These are phyloP conservation scores for Populus hybrid DNA, from an alignment of 441 rosid genomes.

Conservation along the genomic window DNA sequence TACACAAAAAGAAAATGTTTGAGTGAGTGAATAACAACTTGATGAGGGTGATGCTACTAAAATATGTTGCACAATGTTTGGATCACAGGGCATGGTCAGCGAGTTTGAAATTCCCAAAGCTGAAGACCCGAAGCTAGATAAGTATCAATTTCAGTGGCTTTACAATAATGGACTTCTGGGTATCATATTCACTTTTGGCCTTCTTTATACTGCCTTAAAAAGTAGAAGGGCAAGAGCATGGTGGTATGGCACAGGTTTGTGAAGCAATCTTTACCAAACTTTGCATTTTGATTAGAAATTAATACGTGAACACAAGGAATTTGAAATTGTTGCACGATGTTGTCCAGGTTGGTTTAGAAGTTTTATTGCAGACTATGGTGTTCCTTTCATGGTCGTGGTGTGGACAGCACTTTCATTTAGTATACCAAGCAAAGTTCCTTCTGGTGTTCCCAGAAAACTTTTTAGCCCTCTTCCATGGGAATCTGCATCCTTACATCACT, in stretches of 20 bases:
- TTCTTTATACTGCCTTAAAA: conserved; percentile 40
- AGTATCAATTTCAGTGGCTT: conserved; percentile 46
- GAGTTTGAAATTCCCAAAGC: conserved; percentile 40
- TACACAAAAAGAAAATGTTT: background rate
- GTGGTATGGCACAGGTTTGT: conserved; percentile 38
- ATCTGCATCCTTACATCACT: conserved; percentile 40
- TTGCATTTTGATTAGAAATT: background rate
- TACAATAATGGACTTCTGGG: conserved; percentile 47
- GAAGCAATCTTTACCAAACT: background rate
- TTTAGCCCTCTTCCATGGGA: conserved; percentile 54
- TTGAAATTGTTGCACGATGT: background rate
- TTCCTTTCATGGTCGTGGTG: conserved; percentile 46
- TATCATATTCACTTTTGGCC: conserved; percentile 39
- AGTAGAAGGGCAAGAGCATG: conserved; percentile 47
- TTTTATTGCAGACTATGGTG: conserved; percentile 10
- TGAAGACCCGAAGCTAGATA: conserved; percentile 27
- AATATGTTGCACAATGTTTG: background rate
- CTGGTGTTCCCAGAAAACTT: conserved; percentile 53
- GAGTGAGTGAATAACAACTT: background rate
- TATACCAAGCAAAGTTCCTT: conserved; percentile 38
- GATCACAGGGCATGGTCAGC: conserved; percentile 38
- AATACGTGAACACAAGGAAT: background rate
- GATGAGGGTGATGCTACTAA: background rate
- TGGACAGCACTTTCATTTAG: conserved; percentile 49
- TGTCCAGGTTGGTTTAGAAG: conserved; percentile 39